These are phyloP conservation scores for Santalum album DNA, from an alignment of 164 flowering plant species.

Conservation along the genomic window DNA sequence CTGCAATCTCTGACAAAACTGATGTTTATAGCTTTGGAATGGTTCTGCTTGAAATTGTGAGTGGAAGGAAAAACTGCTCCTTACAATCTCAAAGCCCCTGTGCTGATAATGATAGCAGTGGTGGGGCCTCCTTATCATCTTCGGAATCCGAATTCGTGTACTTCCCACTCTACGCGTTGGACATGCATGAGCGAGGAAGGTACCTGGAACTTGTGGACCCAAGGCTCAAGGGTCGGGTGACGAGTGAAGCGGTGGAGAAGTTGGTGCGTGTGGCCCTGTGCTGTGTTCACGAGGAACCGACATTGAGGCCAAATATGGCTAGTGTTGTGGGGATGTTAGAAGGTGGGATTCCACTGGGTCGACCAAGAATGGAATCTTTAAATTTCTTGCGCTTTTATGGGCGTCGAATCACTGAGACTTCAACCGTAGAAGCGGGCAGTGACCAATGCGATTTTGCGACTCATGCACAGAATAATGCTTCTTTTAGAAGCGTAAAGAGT, in stretches of 20 bases:
- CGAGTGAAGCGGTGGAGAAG: constrained; percentile 53
- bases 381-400: constrained; percentile 73
- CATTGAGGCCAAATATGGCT: constrained; percentile 63
- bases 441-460: constrained; percentile 6
- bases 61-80: constrained; percentile 16
- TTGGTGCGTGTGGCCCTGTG: constrained; percentile 75
- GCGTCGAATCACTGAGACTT: constrained; percentile 52
- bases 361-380: constrained; percentile 49
- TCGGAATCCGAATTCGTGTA: constrained; percentile 31
- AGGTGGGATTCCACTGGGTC: constrained; percentile 37
- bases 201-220: constrained; percentile 74
- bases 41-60: constrained; percentile 20
- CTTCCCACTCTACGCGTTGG: constrained; percentile 71
- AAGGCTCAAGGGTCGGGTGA: constrained; percentile 59
- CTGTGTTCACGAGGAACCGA: constrained; percentile 86
- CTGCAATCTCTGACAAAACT: constrained; percentile 19
- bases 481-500: constrained; percentile 13
- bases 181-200: constrained; percentile 74
- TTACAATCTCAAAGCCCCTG: constrained; percentile 26
- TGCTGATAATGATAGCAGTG: constrained; percentile 17
- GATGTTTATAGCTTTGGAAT: constrained; percentile 30
- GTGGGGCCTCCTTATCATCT: constrained; percentile 28
- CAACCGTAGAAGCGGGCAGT: too few relatives aligned
- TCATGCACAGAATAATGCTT: constrained; percentile 21
- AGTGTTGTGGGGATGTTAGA: constrained; percentile 82